A percentile compares a stretch with the other conserved stretches of the same genome.
Conservation (phyloP, 2,329 filamentous ascomycete species). For the Microcera coccophila region DNA sequence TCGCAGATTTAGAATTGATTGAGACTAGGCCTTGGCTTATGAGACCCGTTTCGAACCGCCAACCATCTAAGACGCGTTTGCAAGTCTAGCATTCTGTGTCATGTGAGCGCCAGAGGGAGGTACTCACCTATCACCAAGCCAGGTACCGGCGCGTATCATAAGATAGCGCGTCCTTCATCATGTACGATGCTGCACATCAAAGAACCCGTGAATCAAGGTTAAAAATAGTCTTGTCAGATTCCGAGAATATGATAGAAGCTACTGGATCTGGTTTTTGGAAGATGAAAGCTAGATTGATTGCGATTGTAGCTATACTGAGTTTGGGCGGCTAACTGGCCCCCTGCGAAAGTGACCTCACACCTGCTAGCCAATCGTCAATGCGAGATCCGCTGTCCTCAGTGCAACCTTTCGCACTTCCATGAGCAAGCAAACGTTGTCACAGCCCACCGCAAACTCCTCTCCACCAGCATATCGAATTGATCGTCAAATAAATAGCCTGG, state of each 20-base stretch:
- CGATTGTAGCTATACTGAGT: too few relatives aligned
- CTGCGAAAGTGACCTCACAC: slow-evolving; percentile 14
- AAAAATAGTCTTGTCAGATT: background rate
- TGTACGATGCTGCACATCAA: background rate
- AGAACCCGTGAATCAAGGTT: background rate
- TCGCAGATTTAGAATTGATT: too few relatives aligned
- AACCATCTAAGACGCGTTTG: slow-evolving; percentile 1
- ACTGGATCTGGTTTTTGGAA: background rate
- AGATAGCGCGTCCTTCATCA: slow-evolving; percentile 7
- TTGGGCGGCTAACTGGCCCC: slow-evolving; percentile 20
- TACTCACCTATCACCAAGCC: slow-evolving; percentile 13
- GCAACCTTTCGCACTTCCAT: slow-evolving; percentile 24
- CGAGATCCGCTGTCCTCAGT: slow-evolving; percentile 19
- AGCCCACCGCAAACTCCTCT: too few relatives aligned
- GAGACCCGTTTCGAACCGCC: too few relatives aligned
- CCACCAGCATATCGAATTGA: too few relatives aligned
- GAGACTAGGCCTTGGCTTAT: too few relatives aligned
- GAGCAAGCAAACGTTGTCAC: slow-evolving; percentile 15
- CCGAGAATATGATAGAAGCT: background rate
- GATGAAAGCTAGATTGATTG: background rate
- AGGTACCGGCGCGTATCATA: slow-evolving; percentile 13
- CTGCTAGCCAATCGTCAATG: slow-evolving; percentile 21
- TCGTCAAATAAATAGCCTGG: too few relatives aligned
- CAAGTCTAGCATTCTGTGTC: slow-evolving; percentile 8
- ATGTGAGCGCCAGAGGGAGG: slow-evolving; percentile 8